Base-by-base conservation (phyloP, 495 filamentous ascomycete genomes). In the Cenococcum geophilum region DNA sequence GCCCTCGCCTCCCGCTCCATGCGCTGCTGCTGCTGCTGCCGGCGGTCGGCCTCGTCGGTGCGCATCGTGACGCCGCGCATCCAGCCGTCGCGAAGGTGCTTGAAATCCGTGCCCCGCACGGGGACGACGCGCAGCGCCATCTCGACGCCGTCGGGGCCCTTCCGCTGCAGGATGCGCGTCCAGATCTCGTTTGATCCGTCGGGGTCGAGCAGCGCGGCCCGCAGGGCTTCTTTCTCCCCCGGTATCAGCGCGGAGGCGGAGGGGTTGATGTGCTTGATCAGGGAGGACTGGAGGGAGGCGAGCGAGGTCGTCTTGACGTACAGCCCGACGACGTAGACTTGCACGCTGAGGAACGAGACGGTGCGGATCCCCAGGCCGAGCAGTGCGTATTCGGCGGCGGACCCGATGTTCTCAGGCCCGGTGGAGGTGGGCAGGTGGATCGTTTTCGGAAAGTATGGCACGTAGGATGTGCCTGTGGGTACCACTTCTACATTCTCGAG, bases 281-380 rank as follows among this genome's bases (percentile, higher is more conserved):
- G 75, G 25, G 76, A 74, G 55, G 72, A 72, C 69, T 87, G 84
- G 20, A 88, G 73, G 22, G 72, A 68, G 6, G 74, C 72, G 58
- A 97, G 84, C 68, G 95, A 89, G 37, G 82, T 73, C 4, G 85
- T 91, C 21, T 88, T 88, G 25, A 96, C 79, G 74, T 98, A 98
- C 63, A 93, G 76, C 6, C 93, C 93, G 0, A 95, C 88, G 16
- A 96, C 88, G 76, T 98, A 98, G 58, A 98, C 93, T 71, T 95
- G 85, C 25, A 98, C 88, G n/a, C 82, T 75, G 45, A 98, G 72
- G 70, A 97, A 95, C 40, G 86, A 91, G 20, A 98, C 93, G 8
- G 87, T 92, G 55, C 93, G 83, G 54, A 92, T 82, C 9, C 93
- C 93, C 42, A 96, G 77, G 0, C 93, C 93, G 5, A 97, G 78